Evolutionary conservation across 2,329 filamentous ascomycete species (phyloP), one percentile per base, ranked within the genome.

Genomic region (Thelonectria olida): DNA sequence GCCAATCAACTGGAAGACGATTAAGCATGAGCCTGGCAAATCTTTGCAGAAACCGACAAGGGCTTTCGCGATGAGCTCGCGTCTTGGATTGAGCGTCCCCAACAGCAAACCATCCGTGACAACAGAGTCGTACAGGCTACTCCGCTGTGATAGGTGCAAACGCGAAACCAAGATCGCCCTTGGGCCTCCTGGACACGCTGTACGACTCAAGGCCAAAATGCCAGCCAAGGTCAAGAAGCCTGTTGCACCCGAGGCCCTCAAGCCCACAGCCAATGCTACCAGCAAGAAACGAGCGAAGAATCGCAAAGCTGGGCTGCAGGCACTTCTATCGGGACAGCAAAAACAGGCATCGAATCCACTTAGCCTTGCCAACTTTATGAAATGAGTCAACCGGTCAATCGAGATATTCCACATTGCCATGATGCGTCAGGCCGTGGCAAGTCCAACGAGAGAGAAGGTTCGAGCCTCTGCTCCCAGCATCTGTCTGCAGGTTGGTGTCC

Each of bases 211-310:
- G 49, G 38, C 52, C n/a, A 51, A 41, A 57, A 67, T 39, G 49
- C 57, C 31, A 25, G 25, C 56, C 22, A 69, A 63, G 15, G 27
- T 62, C 17, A 76, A 73, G 54, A 62, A 68, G 31, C 20, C 54
- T 17, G 44, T 42, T 42, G 19, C 54, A n/a, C 47, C 61, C 10
- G 68, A 69, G 19, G 51, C 58, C 74, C 52, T 80, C 71, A 68
- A 74, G 62, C 68, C 61, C 15, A 79, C 81, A 2, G 77, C 82
- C 31, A 88, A 85, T 71, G 82, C 85, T 7, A 86, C 77, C 75
- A 89, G 85, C 77, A 89, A 87, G 76, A 90, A 89, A 77, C 81
- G 88, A 50, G 85, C 88, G 28, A 90, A 88, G 76, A 85, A 79
- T 62, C 81, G 88, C 61, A 91, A 90, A 74, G 85, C 86, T 31